Conservation (phyloP, 352 stramenopile species). For the Saprolegnia diclina region DNA sequence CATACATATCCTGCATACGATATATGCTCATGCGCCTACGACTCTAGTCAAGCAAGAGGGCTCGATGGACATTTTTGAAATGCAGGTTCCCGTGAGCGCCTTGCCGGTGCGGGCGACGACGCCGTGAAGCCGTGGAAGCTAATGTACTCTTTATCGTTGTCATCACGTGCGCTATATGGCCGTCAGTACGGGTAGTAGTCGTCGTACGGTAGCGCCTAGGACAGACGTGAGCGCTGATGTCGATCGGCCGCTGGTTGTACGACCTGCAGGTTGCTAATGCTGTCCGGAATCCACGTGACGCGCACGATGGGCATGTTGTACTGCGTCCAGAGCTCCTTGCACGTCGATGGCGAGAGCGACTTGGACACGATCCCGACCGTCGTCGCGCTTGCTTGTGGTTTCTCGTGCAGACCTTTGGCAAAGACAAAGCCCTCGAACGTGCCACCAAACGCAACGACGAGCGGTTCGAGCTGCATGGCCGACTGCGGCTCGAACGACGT, state of each 20-base stretch:
- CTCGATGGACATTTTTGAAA: conserved; percentile 86
- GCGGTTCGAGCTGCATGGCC: conserved; percentile 36
- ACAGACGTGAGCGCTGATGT: neutral
- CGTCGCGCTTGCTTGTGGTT: conserved; percentile 30
- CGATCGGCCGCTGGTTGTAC: neutral
- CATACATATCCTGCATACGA: neutral
- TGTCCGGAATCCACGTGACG: conserved; percentile 84
- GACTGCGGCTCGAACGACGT: conserved; percentile 65
- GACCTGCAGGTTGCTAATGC: conserved; percentile 77
- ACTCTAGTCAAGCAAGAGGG: conserved; percentile 79
- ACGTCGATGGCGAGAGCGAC: conserved; percentile 43
- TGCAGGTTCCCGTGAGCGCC: conserved; percentile 81
- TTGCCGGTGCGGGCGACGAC: neutral
- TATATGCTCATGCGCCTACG: neutral
- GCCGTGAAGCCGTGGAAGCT: neutral
- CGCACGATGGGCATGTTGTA: conserved; percentile 80
- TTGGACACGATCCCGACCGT: conserved; percentile 73
- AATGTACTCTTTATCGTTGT: neutral
- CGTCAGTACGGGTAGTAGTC: conserved; percentile 81
- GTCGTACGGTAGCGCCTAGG: conserved; percentile 52
- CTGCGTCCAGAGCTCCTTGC: conserved; percentile 51
- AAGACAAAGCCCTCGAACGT: conserved; percentile 22
- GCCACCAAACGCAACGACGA: conserved; percentile 70
- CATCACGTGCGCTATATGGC: conserved; percentile 6
- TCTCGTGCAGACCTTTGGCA: neutral